Evolutionary conservation across 805 yeast species (phyloP).

Genomic region (Wickerhamomyces alni): DNA sequence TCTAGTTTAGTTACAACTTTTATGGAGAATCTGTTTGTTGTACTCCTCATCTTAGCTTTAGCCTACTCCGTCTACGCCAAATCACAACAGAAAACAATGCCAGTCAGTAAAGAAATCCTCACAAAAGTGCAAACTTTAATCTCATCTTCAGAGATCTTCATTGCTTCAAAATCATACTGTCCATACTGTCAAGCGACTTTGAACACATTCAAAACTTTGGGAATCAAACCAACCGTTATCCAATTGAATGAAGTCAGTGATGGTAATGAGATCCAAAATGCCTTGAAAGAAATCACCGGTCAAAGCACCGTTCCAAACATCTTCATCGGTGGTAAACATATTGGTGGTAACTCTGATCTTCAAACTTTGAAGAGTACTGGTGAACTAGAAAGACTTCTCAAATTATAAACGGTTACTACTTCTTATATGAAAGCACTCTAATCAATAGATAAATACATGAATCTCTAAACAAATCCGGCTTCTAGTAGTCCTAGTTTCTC

Average conservation of each 20-base stretch:
- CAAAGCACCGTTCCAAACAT: slow-evolving; percentile 93
- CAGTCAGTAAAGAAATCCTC: slow-evolving; percentile 50
- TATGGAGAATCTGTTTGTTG: not conserved
- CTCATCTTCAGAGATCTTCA: slow-evolving; percentile 59
- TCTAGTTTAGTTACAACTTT: no score
- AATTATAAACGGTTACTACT: slow-evolving; percentile 11
- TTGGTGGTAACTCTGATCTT: slow-evolving; percentile 92
- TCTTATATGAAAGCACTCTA: not conserved
- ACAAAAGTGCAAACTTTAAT: slow-evolving; percentile 59
- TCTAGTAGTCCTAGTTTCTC: slow-evolving; percentile 61
- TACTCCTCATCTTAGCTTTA: not conserved
- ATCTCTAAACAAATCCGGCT: slow-evolving; percentile 23
- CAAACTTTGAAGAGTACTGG: slow-evolving; percentile 64
- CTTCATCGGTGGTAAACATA: slow-evolving; percentile 84
- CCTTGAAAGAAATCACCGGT: slow-evolving; percentile 70
- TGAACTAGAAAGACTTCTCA: slow-evolving; percentile 41
- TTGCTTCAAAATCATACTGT: slow-evolving; percentile 78
- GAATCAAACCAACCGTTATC: slow-evolving; percentile 41
- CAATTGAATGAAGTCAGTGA: slow-evolving; percentile 50
- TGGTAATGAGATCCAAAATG: slow-evolving; percentile 78
- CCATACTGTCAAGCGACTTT: slow-evolving; percentile 53
- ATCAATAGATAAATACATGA: not conserved
- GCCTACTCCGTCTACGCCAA: not conserved
- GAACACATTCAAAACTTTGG: slow-evolving; percentile 30
- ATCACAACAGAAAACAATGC: not conserved